phyloP scores from a whole-genome alignment of 2,329 filamentous ascomycete species.

The Penicillium sp. region DNA sequence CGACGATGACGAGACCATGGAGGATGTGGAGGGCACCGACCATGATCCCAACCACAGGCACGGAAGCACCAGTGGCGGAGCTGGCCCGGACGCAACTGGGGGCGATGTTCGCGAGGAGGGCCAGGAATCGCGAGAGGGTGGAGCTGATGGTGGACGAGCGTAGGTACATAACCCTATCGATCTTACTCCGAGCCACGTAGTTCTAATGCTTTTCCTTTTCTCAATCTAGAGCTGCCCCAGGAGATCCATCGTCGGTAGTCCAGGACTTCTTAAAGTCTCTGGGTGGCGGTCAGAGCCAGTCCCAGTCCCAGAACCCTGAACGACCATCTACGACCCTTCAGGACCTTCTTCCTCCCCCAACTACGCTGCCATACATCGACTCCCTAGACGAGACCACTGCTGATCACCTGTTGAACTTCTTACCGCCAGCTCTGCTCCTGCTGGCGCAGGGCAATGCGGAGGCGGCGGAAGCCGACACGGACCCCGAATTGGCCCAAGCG shows the following conservation, averaged over 20 bases:
- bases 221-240: slow-evolving; percentile 56
- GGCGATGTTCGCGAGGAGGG: slow-evolving; percentile 91
- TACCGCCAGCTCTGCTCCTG: slow-evolving; percentile 76
- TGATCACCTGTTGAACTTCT: slow-evolving; percentile 70
- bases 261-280: slow-evolving; percentile 87
- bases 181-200: slow-evolving; percentile 11
- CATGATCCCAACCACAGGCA: slow-evolving; percentile 59
- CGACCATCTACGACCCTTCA: slow-evolving; percentile 77
- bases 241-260: slow-evolving; percentile 74
- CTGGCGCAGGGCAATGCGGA: slow-evolving; percentile 68
- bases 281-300: slow-evolving; percentile 51
- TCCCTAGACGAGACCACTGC: slow-evolving; percentile 62
- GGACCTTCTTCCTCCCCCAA: slow-evolving; percentile 76
- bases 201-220: slow-evolving; percentile 11
- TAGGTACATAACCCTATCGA: slow-evolving; percentile 67
- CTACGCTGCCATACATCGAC: slow-evolving; percentile 75
- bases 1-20: slow-evolving; percentile 74
- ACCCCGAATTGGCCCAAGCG: slow-evolving; percentile 65
- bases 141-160: slow-evolving; percentile 97
- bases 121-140: slow-evolving; percentile 81
- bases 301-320: slow-evolving; percentile 50
- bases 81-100: slow-evolving; percentile 81
- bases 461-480: slow-evolving; percentile 63
- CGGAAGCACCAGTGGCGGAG: slow-evolving; percentile 69
- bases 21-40: slow-evolving; percentile 66